A percentile compares a stretch with the other conserved stretches of the same genome.
phyloP scores from a whole-genome alignment of 495 filamentous ascomycete genomes.

The Darksidea phi region DNA sequence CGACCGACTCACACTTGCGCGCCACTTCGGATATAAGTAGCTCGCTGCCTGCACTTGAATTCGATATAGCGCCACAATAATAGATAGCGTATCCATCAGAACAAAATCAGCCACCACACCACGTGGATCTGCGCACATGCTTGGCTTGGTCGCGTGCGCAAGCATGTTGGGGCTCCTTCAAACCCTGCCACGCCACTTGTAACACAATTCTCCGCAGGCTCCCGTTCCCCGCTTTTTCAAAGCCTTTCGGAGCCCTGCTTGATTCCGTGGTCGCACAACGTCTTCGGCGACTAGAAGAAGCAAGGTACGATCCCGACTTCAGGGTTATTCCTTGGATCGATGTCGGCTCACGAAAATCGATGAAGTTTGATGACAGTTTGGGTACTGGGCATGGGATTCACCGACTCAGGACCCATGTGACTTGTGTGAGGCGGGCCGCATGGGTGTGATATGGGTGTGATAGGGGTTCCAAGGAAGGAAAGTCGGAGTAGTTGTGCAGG shows the following conservation, averaged over 20 bases:
- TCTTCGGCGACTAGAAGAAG: neutral
- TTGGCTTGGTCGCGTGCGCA: too few relatives aligned
- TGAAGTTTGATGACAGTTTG: neutral
- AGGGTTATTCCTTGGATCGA: conserved; percentile 8
- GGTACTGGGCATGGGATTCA: neutral
- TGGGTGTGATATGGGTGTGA: conserved; percentile 7
- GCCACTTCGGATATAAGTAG: too few relatives aligned
- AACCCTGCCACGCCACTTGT: neutral
- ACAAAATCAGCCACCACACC: too few relatives aligned
- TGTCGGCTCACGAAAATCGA: too few relatives aligned
- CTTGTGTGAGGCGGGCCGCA: conserved; percentile 8
- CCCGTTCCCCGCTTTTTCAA: neutral
- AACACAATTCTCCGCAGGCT: neutral
- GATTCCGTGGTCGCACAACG: neutral
- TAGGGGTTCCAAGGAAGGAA: neutral
- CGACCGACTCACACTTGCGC: too few relatives aligned
- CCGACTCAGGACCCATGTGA: conserved; percentile 12
- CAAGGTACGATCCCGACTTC: neutral
- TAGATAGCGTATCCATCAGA: too few relatives aligned
- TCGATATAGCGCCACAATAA: too few relatives aligned
- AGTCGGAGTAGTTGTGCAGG: neutral
- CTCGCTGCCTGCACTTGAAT: too few relatives aligned
- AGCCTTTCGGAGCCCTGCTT: conserved; percentile 8
- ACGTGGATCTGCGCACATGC: too few relatives aligned
- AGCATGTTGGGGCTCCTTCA: too few relatives aligned